These are phyloP conservation scores for Colletotrichum incanum DNA, from an alignment of 2,329 filamentous ascomycete species.

Conservation along the genomic window DNA sequence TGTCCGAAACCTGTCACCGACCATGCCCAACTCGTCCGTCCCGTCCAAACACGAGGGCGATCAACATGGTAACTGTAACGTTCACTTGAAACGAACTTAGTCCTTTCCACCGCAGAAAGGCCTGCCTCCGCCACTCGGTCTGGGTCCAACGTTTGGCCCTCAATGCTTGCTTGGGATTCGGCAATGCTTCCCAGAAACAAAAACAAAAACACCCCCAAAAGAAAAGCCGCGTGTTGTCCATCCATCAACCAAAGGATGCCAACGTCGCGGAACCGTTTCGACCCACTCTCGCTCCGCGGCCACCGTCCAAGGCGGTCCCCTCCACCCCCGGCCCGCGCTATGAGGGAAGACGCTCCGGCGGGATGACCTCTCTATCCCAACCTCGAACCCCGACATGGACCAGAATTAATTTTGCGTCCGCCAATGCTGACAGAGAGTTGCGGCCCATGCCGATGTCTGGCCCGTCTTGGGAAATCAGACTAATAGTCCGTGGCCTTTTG, in stretches of 20 bases:
- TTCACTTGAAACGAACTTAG: conserved; percentile 40
- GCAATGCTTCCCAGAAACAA: background rate
- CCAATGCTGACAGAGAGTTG: conserved; percentile 11
- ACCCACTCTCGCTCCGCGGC: conserved; percentile 21
- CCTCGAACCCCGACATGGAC: background rate
- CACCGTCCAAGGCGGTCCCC: conserved; percentile 20
- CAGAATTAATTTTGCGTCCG: background rate
- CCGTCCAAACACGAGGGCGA: background rate
- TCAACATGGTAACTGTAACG: conserved; percentile 32
- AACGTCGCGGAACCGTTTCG: conserved; percentile 41
- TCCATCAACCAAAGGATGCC: conserved; percentile 1
- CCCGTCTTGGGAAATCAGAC: background rate
- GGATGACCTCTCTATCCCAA: conserved; percentile 1
- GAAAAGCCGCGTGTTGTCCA: background rate
- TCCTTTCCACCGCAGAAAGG: conserved; percentile 15
- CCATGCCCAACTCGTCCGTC: conserved; percentile 7
- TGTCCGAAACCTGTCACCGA: background rate
- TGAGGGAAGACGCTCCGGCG: conserved; percentile 1
- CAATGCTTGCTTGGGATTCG: background rate
- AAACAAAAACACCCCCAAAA: too few species aligned
- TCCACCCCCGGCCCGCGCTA: conserved; percentile 18
- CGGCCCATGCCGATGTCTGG: conserved; percentile 26
- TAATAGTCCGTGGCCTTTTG: background rate
- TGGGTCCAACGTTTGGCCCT: background rate
- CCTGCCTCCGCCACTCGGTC: background rate